Evolutionary conservation across 495 filamentous ascomycete species (phyloP).

Genomic region (Symbiotaphrina buchneri): DNA sequence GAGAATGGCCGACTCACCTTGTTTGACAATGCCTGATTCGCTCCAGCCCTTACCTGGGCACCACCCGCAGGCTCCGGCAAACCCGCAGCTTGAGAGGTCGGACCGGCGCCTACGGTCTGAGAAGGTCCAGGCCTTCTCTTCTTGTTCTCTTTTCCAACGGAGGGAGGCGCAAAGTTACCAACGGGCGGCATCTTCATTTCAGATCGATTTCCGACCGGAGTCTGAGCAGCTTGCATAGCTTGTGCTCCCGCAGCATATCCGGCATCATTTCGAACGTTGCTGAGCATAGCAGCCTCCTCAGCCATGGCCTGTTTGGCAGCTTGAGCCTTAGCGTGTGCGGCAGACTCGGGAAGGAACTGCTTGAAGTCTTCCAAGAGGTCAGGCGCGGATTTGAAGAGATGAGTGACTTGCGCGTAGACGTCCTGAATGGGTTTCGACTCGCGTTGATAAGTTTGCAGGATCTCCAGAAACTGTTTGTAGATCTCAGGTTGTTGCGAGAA

Average conservation of each 20-base stretch:
- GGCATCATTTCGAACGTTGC: conserved; percentile 32
- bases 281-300: conserved; percentile 40
- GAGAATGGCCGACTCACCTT: too few relatives aligned
- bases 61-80: conserved; percentile 10
- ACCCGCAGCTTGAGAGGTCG: conserved; percentile 15
- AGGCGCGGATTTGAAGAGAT: conserved; percentile 79
- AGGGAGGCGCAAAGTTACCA: conserved; percentile 74
- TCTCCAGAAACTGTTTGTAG: conserved; percentile 98
- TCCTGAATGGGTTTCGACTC: conserved; percentile 98
- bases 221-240: conserved; percentile 17
- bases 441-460: conserved; percentile 93
- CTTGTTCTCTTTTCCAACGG: conserved; percentile 61
- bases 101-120: conserved; percentile 8
- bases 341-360: conserved; percentile 93
- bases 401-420: conserved; percentile 93
- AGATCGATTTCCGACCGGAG: conserved; percentile 15
- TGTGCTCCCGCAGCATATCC: conserved; percentile 16
- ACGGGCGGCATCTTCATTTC: conserved; percentile 71
- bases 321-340: conserved; percentile 63
- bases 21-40: too few relatives aligned
- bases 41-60: too few relatives aligned
- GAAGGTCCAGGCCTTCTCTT: conserved; percentile 46
- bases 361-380: conserved; percentile 98
- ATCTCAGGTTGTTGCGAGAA: conserved; percentile 91
- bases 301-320: conserved; percentile 40